Base-by-base conservation (phyloP, 768 basidiomycete genomes). In the Tylopilus balloui region DNA sequence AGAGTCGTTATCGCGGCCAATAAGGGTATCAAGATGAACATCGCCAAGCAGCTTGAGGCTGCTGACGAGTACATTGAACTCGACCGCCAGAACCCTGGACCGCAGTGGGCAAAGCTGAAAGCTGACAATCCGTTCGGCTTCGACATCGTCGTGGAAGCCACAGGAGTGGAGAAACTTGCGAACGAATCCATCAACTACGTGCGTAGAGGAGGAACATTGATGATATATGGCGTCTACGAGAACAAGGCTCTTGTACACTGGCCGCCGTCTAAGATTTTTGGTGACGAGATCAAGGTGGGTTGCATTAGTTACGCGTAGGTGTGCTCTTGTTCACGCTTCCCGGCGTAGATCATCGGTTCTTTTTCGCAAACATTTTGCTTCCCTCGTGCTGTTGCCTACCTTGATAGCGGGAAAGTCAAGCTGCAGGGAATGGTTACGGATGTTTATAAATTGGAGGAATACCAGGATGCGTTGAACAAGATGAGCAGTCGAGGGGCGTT, bases 181-280 rank as follows among this genome's bases (percentile, higher is more conserved):
- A 84, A 92, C 59, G 84, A 90, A 25, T 75, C 88, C 51, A 92
- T 94, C 73, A 83, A 92, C 71, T 92, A 91, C 61, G 92, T 95
- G 21, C 77, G 89, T 28, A 72, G 89, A 24, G 89, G 89, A 14
- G 89, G 88, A 15, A 90, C 88, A 3, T 67, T 91, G 62, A 84
- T 91, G 83, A 78, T 91, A 37, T 95, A 95, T 60, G 92, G 92
- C 34, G 92, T 94, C 32, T 95, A 94, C 64, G 85, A 84, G 66
- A 84, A 92, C 70, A 82, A 83, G 53, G 92, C 89, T 1, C 74
- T 78, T 19, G 88, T 94, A 2, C 81, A 84, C 57, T 94, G 90
- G 90, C 79, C 89, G 1, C 92, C 91, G 3, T 79, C 82, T 44
- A 90, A 88, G 74, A 88, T 90, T 48, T 81, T 84, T 65, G 70